Evolutionary conservation across 306 rosid species (phyloP).

Genomic region (Canavalia gladiata): DNA sequence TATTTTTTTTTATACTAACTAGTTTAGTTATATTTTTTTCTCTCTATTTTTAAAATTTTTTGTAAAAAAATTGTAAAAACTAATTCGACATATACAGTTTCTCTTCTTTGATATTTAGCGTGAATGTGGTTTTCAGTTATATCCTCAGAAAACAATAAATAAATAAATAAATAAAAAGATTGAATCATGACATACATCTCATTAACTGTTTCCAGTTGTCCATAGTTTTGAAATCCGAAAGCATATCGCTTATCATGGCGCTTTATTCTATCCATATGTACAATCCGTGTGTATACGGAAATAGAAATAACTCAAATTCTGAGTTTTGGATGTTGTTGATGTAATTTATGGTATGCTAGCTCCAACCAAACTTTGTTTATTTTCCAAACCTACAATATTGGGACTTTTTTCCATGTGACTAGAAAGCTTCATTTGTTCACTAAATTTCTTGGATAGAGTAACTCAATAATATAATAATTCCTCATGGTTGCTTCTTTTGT

Average conservation of each 20-base stretch:
- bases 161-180: neutral
- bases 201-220: constrained; percentile 40
- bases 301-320: constrained; percentile 19
- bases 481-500: neutral
- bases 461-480: neutral
- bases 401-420: too few relatives aligned
- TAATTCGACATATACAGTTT: too few relatives aligned
- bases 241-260: constrained; percentile 45
- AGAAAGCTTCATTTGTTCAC: neutral
- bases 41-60: too few relatives aligned
- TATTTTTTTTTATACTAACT: too few relatives aligned
- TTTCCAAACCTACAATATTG: neutral
- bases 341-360: neutral
- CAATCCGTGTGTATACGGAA: constrained; percentile 43
- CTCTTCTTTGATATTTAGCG: neutral
- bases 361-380: neutral
- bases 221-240: constrained; percentile 37
- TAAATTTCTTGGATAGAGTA: constrained; percentile 4
- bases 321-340: neutral
- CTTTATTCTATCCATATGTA: constrained; percentile 53
- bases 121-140: neutral
- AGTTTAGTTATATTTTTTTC: too few relatives aligned
- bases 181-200: neutral
- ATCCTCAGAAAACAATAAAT: neutral
- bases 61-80: too few relatives aligned